Evolutionary conservation across 73 alveolate genomes (phyloP), one percentile per base, ranked within the genome.

Genomic region (Paraurostyla sp.): DNA sequence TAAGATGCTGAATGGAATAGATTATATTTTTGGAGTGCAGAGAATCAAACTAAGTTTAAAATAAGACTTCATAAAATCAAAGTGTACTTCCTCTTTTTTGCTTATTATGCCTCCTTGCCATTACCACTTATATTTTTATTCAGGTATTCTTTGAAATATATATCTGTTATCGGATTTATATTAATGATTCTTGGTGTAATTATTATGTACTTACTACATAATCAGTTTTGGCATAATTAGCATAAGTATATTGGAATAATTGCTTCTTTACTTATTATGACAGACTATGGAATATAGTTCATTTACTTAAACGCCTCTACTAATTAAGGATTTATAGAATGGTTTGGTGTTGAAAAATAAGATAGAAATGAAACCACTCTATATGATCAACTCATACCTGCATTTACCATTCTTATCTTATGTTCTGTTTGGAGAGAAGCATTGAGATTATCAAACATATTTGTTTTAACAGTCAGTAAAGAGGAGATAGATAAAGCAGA

Each of bases 301-400:
- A 43, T 73, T 32, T 73, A 32, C 71, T 36, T 73, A 49, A 48
- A 43, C 42, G 9, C 46, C 50, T 18, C 32, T 48, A 49, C 30
- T n/a, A 49, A 73, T 23, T 2, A 42, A 25, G 86, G 46, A 41
- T 49, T 73, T 50, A 56, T 73, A 6, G 29, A 42, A 33, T 73
- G 86, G 71, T 46, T 73, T 29, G 65, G 86, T 45, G 86, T 48
- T 9, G 86, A 73, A 49, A 73, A 73, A 38, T 22, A 65, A 38
- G 58, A 65, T 40, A 58, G 41, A 36, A 22, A 25, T 1, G 38
- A 38, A 6, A 65, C 40, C 25, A 33, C 41, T 11, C 18, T 65
- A 27, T 65, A 65, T 22, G 82, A 18, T 40, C 23, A 65, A 65
- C 36, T 65, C 18, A 32, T 65, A 2, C 82, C 82, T 0, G n/a